Evolutionary conservation across 2,329 filamentous ascomycete genomes (phyloP).

Genomic region (Colletotrichum gloeosporioides): DNA sequence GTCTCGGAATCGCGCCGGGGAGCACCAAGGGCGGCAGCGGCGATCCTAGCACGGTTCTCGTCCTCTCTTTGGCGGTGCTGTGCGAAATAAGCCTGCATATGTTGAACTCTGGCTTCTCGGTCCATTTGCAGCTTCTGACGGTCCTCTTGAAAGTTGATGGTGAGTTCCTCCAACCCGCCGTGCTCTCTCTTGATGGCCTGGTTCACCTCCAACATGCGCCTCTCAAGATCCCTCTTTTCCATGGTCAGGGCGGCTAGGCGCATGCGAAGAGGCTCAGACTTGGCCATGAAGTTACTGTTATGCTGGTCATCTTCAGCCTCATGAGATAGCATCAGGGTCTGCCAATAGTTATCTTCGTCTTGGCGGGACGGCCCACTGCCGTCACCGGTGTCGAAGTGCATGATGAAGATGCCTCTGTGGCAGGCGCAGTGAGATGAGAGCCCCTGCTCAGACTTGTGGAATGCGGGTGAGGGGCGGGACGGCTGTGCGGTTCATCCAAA

Average conservation of each 20-base stretch:
- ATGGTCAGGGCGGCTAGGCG: background rate
- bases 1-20: background rate
- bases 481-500: background rate
- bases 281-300: background rate
- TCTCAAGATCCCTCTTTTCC: conserved; percentile 12
- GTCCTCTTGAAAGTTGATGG: background rate
- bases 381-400: conserved; percentile 7
- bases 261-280: background rate
- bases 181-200: conserved; percentile 4
- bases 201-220: background rate
- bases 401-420: background rate
- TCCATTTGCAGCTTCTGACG: background rate
- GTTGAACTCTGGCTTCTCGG: background rate
- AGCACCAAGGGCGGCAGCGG: conserved; percentile 2
- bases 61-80: background rate
- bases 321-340: background rate
- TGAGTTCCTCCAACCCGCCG: background rate
- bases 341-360: conserved; percentile 18
- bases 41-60: background rate
- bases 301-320: conserved; percentile 1
- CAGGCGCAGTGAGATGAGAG: background rate
- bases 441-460: background rate
- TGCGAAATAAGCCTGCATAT: background rate
- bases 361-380: background rate
- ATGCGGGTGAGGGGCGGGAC: background rate